phyloP scores from a whole-genome alignment of 306 rosid genomes.

The Delonix regia region DNA sequence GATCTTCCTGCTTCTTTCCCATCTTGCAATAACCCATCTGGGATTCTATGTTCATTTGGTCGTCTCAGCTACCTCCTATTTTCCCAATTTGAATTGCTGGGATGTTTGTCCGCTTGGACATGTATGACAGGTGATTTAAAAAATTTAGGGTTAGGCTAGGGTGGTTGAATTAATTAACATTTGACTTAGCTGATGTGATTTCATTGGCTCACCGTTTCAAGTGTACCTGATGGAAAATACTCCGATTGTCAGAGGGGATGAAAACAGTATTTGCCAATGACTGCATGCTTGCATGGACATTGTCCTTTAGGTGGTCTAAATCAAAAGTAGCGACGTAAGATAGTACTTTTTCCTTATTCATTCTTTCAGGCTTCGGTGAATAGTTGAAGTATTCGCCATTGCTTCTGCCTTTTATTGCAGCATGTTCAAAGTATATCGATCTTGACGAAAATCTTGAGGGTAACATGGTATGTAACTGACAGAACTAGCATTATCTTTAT shows the following conservation, averaged over 20 bases:
- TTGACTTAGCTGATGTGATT: background rate
- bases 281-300: background rate
- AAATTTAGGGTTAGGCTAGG: background rate
- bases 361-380: background rate
- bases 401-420: background rate
- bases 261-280: background rate
- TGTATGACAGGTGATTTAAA: background rate
- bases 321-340: background rate
- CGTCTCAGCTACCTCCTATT: background rate
- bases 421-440: background rate
- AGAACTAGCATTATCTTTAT: too few relatives aligned
- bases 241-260: background rate
- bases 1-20: background rate
- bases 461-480: background rate
- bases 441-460: background rate
- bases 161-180: background rate
- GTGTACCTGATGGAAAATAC: background rate
- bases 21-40: background rate
- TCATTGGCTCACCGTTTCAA: background rate
- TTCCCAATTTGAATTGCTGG: background rate
- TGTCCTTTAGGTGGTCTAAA: background rate
- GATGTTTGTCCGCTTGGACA: background rate
- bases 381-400: background rate
- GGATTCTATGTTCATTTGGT: background rate
- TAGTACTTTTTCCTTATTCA: background rate